Evolutionary conservation across 768 basidiomycete genomes (phyloP).

Genomic region (Nidula microcarpa): DNA sequence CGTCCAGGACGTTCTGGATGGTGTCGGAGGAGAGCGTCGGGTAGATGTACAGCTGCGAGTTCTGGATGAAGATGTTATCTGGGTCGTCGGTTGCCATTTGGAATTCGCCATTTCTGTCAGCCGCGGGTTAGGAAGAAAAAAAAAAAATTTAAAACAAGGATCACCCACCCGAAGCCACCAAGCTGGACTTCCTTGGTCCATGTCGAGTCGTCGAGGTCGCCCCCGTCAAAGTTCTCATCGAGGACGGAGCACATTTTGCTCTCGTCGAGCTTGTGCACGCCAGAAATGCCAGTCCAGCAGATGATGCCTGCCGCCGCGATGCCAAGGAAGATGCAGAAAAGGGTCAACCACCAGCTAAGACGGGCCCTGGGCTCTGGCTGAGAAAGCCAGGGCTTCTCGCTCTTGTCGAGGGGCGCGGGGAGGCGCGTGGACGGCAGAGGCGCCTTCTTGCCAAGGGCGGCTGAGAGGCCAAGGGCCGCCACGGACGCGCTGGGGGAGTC

Average conservation of each 20-base stretch:
- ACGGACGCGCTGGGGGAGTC: constrained; percentile 13
- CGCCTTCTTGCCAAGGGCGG: constrained; percentile 22
- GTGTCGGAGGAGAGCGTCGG: constrained; percentile 78
- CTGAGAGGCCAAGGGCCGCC: constrained; percentile 11
- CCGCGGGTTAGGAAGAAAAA: constrained; percentile 1
- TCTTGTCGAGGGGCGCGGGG: constrained; percentile 41
- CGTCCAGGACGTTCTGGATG: constrained; percentile 50
- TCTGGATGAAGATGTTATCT: constrained; percentile 63
- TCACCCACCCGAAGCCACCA: constrained; percentile 64
- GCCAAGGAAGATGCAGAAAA: constrained; percentile 51
- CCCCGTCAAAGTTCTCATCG: constrained; percentile 61
- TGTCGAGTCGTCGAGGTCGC: constrained; percentile 37
- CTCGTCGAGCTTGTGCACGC: constrained; percentile 41
- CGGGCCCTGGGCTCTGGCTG: constrained; percentile 30
- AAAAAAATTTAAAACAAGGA: neutral
- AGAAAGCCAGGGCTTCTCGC: constrained; percentile 61
- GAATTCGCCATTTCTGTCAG: constrained; percentile 65
- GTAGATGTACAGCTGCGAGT: constrained; percentile 73
- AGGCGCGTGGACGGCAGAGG: constrained; percentile 49
- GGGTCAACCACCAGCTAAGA: constrained; percentile 43
- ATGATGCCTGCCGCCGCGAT: constrained; percentile 45
- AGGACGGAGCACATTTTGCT: constrained; percentile 57
- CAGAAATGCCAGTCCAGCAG: constrained; percentile 49
- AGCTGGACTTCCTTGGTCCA: constrained; percentile 72
- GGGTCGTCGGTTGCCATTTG: constrained; percentile 66